These are phyloP conservation scores for Hyaloscypha variabilis DNA, from an alignment of 495 filamentous ascomycete species.

Conservation along the genomic window DNA sequence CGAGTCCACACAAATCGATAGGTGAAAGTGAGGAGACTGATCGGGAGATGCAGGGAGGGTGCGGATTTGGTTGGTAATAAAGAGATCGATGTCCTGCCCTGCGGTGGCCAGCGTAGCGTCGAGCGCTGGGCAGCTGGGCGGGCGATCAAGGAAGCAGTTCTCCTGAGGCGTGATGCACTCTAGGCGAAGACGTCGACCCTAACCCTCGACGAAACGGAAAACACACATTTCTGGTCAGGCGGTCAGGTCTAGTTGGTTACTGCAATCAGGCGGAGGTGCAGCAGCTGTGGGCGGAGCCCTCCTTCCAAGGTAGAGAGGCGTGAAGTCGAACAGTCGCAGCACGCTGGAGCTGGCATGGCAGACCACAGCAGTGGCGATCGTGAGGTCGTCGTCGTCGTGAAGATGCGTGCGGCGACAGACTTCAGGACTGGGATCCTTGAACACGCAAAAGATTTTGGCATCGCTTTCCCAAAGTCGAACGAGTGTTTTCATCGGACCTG, in stretches of 20 bases:
- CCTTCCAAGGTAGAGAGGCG: background rate
- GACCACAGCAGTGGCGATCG: background rate
- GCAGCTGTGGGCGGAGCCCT: background rate
- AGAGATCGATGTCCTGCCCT: background rate
- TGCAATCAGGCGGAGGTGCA: background rate
- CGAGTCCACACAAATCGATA: slow-evolving; percentile 1
- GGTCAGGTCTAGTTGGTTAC: background rate
- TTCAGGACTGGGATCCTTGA: slow-evolving; percentile 6
- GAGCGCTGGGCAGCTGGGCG: background rate
- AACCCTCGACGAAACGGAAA: background rate
- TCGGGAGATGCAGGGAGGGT: background rate
- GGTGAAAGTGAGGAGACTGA: background rate
- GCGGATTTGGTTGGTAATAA: background rate
- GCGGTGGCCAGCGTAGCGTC: background rate
- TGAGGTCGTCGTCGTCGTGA: slow-evolving; percentile 9
- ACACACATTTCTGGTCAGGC: background rate
- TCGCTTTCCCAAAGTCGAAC: background rate
- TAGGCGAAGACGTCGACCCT: slow-evolving; percentile 6
- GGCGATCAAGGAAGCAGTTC: background rate
- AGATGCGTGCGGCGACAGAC: background rate
- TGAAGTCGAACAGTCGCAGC: background rate
- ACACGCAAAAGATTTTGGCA: slow-evolving; percentile 12
- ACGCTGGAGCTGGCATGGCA: slow-evolving; percentile 14
- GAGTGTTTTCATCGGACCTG: slow-evolving; percentile 5
- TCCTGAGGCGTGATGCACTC: background rate